Evolutionary conservation across 2,329 filamentous ascomycete genomes (phyloP).

Genomic region (Ophiocordyceps camponoti-rufipedis): DNA sequence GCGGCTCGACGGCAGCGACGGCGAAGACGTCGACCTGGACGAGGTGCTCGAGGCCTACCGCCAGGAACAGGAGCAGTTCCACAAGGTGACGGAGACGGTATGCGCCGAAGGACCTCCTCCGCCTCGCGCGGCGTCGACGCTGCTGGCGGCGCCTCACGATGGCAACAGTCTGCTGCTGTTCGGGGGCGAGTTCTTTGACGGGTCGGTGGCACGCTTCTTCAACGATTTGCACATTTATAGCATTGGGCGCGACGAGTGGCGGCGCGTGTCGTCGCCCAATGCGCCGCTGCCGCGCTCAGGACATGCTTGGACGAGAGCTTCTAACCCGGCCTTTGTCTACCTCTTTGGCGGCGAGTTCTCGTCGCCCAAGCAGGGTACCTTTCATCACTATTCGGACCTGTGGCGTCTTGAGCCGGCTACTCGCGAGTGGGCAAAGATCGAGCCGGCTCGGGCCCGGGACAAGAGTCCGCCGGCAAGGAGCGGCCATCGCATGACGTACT

Average conservation of each 20-base stretch:
- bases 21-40: conserved; percentile 84
- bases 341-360: conserved; percentile 95
- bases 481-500: conserved; percentile 91
- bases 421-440: conserved; percentile 82
- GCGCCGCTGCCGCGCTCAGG: conserved; percentile 78
- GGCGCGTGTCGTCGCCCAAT: conserved; percentile 77
- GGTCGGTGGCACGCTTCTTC: conserved; percentile 58
- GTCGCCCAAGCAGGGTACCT: conserved; percentile 90
- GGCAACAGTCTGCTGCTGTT: conserved; percentile 79
- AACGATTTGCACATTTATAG: conserved; percentile 53
- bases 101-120: conserved; percentile 49
- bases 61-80: conserved; percentile 80
- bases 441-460: conserved; percentile 51
- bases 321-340: conserved; percentile 71
- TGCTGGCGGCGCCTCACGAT: conserved; percentile 74
- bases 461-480: conserved; percentile 70
- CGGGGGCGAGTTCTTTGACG: conserved; percentile 92
- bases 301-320: conserved; percentile 85
- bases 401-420: conserved; percentile 75
- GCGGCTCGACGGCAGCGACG: conserved; percentile 66
- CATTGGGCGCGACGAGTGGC: conserved; percentile 78
- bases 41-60: conserved; percentile 85
- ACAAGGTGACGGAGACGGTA: conserved; percentile 75
- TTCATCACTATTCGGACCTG: conserved; percentile 98
- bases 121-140: conserved; percentile 59